These are phyloP conservation scores for Didymella arachidicola DNA, from an alignment of 2,329 filamentous ascomycete genomes.

Conservation along the genomic window DNA sequence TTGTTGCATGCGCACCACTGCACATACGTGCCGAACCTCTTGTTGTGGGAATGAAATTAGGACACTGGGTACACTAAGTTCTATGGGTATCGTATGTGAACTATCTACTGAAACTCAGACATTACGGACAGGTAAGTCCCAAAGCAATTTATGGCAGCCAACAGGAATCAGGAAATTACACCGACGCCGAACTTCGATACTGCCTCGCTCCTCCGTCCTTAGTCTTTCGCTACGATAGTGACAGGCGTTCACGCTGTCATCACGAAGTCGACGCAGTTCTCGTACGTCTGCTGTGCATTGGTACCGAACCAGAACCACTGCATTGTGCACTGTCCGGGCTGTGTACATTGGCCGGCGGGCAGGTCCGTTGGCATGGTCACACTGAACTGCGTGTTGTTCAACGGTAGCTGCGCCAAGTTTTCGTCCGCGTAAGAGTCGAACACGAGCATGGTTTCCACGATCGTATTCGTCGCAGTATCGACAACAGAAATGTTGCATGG, in stretches of 20 bases:
- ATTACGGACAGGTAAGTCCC: background rate
- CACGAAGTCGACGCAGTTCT: constrained; percentile 66
- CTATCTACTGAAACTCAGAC: background rate
- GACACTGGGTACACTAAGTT: background rate
- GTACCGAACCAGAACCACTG: constrained; percentile 70
- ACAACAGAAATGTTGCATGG: constrained; percentile 67
- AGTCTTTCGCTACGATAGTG: background rate
- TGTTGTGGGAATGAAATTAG: constrained; percentile 4
- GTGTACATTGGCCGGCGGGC: constrained; percentile 50
- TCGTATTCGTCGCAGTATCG: constrained; percentile 60
- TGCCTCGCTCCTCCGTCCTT: background rate
- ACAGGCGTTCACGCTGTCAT: constrained; percentile 13
- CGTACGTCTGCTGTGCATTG: constrained; percentile 65
- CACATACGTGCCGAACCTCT: background rate
- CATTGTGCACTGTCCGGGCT: constrained; percentile 60
- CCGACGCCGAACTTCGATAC: background rate
- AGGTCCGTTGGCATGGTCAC: constrained; percentile 62
- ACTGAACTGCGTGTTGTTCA: constrained; percentile 58
- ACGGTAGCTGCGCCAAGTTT: constrained; percentile 46
- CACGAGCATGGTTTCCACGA: constrained; percentile 53
- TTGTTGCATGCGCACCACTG: background rate
- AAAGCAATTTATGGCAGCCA: background rate
- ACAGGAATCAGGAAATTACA: background rate
- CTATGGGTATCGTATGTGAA: constrained; percentile 14
- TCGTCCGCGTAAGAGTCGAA: constrained; percentile 41